These are phyloP conservation scores for Alternaria dauci DNA, from an alignment of 2,329 filamentous ascomycete genomes.

Conservation along the genomic window DNA sequence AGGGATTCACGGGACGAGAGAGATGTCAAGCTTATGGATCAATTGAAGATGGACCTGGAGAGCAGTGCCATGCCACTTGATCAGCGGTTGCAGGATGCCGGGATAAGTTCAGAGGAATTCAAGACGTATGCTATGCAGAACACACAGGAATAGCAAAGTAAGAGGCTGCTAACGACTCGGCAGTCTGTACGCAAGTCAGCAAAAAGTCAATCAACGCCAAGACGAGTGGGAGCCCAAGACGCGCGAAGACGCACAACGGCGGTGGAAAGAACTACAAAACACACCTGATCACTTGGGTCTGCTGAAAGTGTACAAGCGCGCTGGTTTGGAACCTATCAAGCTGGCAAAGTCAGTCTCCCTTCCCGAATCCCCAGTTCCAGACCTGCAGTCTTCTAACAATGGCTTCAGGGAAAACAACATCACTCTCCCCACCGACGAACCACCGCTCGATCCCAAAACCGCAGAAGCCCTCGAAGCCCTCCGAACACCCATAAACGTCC, in stretches of 20 bases:
- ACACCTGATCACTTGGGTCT: conserved; percentile 43
- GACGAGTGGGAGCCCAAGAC: conserved; percentile 40
- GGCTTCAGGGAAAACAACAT: conserved; percentile 40
- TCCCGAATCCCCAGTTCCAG: not conserved
- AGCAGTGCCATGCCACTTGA: conserved; percentile 36
- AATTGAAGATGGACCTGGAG: conserved; percentile 31
- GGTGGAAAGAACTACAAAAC: conserved; percentile 42
- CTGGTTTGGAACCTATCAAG: conserved; percentile 46
- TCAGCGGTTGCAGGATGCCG: conserved; percentile 37
- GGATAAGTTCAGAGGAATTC: conserved; percentile 40
- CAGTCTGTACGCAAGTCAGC: conserved; percentile 40
- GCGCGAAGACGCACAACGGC: conserved; percentile 37
- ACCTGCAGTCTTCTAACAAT: not conserved
- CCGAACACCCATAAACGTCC: conserved; percentile 73
- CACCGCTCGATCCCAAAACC: conserved; percentile 40
- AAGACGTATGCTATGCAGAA: conserved; percentile 30
- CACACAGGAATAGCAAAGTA: not conserved
- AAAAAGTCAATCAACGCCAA: conserved; percentile 28
- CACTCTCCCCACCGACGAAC: conserved; percentile 40
- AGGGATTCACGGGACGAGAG: conserved; percentile 9
- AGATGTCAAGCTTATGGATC: conserved; percentile 22
- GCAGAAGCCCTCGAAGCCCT: conserved; percentile 43
- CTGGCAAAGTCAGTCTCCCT: conserved; percentile 41
- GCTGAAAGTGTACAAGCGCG: conserved; percentile 43
- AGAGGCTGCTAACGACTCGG: conserved; percentile 19